These are phyloP conservation scores for Penicilliopsis zonata DNA, from an alignment of 495 filamentous ascomycete genomes.

Conservation along the genomic window DNA sequence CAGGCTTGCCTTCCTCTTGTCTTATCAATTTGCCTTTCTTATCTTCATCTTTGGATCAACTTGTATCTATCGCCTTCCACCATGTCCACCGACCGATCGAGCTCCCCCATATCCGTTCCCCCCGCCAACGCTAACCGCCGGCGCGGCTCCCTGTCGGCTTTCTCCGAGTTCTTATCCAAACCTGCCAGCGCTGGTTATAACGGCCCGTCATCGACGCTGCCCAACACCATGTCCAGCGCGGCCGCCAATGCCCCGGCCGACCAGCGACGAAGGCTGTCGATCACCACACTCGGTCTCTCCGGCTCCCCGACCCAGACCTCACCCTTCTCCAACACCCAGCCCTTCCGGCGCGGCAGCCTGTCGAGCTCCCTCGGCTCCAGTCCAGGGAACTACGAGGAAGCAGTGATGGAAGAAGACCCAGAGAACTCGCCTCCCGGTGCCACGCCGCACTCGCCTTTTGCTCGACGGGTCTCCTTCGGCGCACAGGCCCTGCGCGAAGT, in stretches of 20 bases:
- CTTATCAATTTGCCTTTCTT: background rate
- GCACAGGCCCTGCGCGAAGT: constrained; percentile 71
- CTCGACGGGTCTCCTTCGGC: constrained; percentile 82
- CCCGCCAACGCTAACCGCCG: constrained; percentile 26
- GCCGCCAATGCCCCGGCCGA: constrained; percentile 49
- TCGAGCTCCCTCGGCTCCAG: constrained; percentile 59
- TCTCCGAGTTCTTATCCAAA: constrained; percentile 36
- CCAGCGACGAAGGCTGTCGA: constrained; percentile 73
- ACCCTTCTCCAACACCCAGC: constrained; percentile 31
- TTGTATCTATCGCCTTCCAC: constrained; percentile 3
- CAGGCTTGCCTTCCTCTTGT: constrained; percentile 5
- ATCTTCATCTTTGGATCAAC: background rate
- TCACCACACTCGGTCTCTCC: constrained; percentile 74
- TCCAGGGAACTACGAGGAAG: constrained; percentile 75
- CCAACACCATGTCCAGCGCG: constrained; percentile 54
- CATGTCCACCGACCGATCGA: constrained; percentile 39
- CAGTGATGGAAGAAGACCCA: constrained; percentile 76
- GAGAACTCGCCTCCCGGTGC: constrained; percentile 36
- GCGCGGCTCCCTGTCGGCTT: constrained; percentile 36
- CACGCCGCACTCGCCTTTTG: constrained; percentile 61
- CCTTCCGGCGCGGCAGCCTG: constrained; percentile 58
- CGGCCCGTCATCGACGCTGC: constrained; percentile 20
- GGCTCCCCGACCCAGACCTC: constrained; percentile 59
- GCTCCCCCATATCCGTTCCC: constrained; percentile 35
- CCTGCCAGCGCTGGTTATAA: constrained; percentile 11